Base-by-base conservation (phyloP, 1,139 yeast species). In the Lodderomyces margitis region DNA sequence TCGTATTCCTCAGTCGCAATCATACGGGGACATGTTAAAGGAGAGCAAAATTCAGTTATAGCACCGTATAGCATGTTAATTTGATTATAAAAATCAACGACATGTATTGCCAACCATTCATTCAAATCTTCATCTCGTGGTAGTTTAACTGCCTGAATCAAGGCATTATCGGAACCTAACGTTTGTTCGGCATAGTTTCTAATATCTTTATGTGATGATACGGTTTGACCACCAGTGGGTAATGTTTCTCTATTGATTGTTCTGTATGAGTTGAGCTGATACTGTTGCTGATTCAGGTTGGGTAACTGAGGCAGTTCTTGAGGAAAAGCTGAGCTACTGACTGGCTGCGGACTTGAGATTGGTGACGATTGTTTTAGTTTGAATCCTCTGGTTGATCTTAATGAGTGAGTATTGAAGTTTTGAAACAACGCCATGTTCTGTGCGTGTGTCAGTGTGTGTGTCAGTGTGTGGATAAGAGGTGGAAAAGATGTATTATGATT, bases 51-150 rank as follows among this genome's bases (percentile, higher is more conserved):
- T 64, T 89, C 96, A 1, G 98, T 91, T 47, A 94, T 86, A 5
- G 98, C 83, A 10, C 98, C 97, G 57, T 92, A 92, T 6, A 92
- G 71, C 98, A 92, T 92, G 63, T 92, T 92, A 55, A 91, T 84
- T 62, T 92, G 99, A 60, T 91, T 91, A 66, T 87, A 92, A 59
- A 92, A 92, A 59, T 85, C 91, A 14, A 83, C 92, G 28, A 83
- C 85, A 58, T 92, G 96, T 14, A 91, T 95, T 0, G 98, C 98
- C 41, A 92, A 68, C 99, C 99, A 92, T 63, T 92, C 98, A 55
- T 86, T 84, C 40, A 81, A 59, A 56, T 88, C 95, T 61, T 92
- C 98, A 48, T 94, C 98, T 51, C 80, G 86, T 14, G 99, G 99
- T 31, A 94, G 70, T 56, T 85, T 84, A 16, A 92, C 98, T 0